Base-by-base conservation (phyloP, 106 monocot genomes). In the Dioscorea alata region DNA sequence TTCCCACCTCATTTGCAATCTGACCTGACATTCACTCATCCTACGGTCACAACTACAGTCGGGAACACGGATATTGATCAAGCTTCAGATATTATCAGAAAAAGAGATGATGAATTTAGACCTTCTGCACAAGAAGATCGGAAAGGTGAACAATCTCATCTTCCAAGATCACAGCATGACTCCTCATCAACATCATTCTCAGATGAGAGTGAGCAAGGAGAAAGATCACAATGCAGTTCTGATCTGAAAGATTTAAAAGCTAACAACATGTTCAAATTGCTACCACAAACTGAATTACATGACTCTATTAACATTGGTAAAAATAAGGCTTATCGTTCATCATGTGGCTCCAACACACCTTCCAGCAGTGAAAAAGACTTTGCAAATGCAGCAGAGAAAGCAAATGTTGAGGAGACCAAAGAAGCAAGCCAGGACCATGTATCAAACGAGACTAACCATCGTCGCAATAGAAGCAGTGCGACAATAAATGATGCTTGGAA, bases 261-360 rank as follows among this genome's bases (percentile, higher is more conserved):
- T 13, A n/a, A 62, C 33, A 10, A 16, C 54, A 66, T 71, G n/a
- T 19, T 50, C 21, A 53, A 53, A 4, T 52, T 63, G 58, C 13
- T 60, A 25, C 58, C 33, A 23, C 53, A 24, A 60, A 64, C 35
- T 57, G 71, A 8, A 9, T 21, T 70, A 31, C 19, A 81, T 61
- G 59, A 75, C 22, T 25, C 22, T 15, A 75, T 74, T 49, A 69
- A 54, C 15, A 33, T 14, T 12, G 69, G 50, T 9, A 80, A 92
- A 18, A 91, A 81, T 66, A 86, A 87, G 48, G 60, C 50, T 17
- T 80, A 87, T 57, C 82, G 79, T 23, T 89, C 86, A 49, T 93
- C 99, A 0, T 93, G 90, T 74, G 87, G 90, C 35, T 93, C 90
- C 23, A 93, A 90, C 64, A 85, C 83, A n/a, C 75, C 88, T 13